phyloP scores from a whole-genome alignment of 2,329 filamentous ascomycete genomes.

The Aspergillus sclerotialis region DNA sequence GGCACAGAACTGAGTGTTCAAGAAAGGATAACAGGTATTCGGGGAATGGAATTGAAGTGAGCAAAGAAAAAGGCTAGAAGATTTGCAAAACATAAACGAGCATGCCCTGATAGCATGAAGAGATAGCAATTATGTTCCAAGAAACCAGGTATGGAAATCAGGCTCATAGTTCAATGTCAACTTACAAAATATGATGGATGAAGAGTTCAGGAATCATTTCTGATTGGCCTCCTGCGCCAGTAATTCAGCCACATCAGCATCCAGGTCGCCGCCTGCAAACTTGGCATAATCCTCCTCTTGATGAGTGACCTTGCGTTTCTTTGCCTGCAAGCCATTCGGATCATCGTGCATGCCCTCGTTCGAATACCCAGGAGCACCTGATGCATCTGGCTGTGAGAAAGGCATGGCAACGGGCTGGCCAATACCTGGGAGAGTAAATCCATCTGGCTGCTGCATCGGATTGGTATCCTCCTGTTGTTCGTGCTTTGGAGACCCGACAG shows the following conservation, averaged over 20 bases:
- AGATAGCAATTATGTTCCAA: too few species aligned
- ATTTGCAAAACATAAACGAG: too few species aligned
- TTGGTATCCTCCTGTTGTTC: constrained; percentile 16
- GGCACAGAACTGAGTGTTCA: too few species aligned
- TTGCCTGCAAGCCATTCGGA: constrained; percentile 29
- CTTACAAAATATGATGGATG: too few species aligned
- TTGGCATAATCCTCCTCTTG: constrained; percentile 38
- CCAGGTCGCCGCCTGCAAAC: constrained; percentile 49
- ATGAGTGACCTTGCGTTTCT: constrained; percentile 45
- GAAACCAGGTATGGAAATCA: too few species aligned
- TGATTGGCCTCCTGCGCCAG: constrained; percentile 41
- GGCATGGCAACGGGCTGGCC: constrained; percentile 11
- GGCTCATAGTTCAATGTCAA: too few species aligned
- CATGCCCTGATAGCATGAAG: too few species aligned
- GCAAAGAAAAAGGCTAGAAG: too few species aligned
- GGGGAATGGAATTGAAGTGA: too few species aligned
- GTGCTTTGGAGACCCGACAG: constrained; percentile 42
- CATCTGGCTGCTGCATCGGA: constrained; percentile 10
- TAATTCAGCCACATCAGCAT: constrained; percentile 56
- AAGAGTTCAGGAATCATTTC: too few species aligned
- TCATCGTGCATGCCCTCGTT: constrained; percentile 17
- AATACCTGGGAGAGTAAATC: constrained; percentile 14
- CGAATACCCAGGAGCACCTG: constrained; percentile 11
- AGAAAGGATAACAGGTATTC: too few species aligned
- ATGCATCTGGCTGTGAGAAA: constrained; percentile 12